phyloP scores from a whole-genome alignment of 2,329 filamentous ascomycete genomes.

The Pseudogymnoascus sp. region DNA sequence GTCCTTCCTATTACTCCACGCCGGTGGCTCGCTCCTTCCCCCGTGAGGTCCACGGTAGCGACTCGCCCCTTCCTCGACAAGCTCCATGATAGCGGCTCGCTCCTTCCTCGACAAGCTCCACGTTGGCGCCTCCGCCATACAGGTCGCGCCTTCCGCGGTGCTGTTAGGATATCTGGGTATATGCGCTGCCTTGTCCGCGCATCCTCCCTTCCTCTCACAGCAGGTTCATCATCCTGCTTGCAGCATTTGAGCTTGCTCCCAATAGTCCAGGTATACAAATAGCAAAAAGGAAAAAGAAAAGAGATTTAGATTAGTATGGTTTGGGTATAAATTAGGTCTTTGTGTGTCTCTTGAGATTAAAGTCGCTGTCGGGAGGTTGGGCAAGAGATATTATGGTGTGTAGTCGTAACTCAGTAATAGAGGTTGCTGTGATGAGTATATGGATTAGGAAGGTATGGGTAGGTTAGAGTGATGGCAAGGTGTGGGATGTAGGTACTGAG shows the following conservation, averaged over 20 bases:
- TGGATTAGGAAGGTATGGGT: background rate
- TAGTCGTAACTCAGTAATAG: background rate
- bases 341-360: background rate
- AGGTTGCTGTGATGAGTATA: background rate
- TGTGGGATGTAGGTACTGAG: background rate
- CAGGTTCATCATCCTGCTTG: background rate
- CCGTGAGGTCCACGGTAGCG: background rate
- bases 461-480: background rate
- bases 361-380: background rate
- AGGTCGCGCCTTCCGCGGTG: background rate
- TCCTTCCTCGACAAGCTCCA: background rate
- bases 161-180: background rate
- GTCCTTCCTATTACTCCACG: background rate
- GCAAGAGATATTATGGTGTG: background rate
- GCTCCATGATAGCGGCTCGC: background rate
- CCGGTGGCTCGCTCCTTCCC: background rate
- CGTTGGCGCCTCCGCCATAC: background rate
- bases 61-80: background rate
- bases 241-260: background rate
- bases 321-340: background rate
- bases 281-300: background rate
- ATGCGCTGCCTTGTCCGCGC: background rate
- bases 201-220: background rate
- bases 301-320: background rate
- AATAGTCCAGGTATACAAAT: constrained; percentile 3